Evolutionary conservation across 2,329 filamentous ascomycete species (phyloP), one percentile per base, ranked within the genome.

Genomic region (Tolypocladium cylindrosporum): DNA sequence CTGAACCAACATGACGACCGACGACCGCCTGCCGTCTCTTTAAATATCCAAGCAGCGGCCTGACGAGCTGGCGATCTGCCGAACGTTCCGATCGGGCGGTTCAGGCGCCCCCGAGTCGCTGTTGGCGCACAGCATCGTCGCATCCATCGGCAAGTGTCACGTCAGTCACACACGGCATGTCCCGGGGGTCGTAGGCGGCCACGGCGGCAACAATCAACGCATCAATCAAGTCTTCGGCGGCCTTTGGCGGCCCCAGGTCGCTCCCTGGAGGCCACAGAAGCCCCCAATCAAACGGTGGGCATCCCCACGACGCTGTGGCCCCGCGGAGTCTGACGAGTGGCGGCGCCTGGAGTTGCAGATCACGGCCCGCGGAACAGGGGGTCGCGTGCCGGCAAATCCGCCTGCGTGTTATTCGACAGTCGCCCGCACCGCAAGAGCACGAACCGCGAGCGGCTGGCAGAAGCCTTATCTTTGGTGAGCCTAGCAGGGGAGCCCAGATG

Each of bases 371-470:
- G 19, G 24, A 19, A 41, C 53, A 54, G 37, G 56, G 52, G 48
- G 11, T 21, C 14, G 34, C 24, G 37, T 43, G 54, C 56, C 58
- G 54, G 58, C 39, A 60, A 31, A 56, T 56, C 27, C 51, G 27
- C 37, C 57, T 55, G 36, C 27, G 52, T 39, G n/a, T 45, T 40
- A 55, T 55, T 55, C 57, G 53, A 51, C 27, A 13, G 16, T 8
- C 16, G 45, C 14, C 31, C 2, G 9, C 14, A 3, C 3, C 3
- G 31, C 48, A 34, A 19, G 48, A 27, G 27, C 27, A 48, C 43
- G 11, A 13, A 34, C 31, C 31, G 11, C 36, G 10, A 36, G 27
- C 42, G 43, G 8, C 50, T 16, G 50, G 27, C 43, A 43, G 9
- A 43, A 13, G 10, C 24, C 11, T 4, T 21, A 27, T 16, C 24